Conservation (phyloP, 116 monocot genomes). For the Dioscorea cayenensis region DNA sequence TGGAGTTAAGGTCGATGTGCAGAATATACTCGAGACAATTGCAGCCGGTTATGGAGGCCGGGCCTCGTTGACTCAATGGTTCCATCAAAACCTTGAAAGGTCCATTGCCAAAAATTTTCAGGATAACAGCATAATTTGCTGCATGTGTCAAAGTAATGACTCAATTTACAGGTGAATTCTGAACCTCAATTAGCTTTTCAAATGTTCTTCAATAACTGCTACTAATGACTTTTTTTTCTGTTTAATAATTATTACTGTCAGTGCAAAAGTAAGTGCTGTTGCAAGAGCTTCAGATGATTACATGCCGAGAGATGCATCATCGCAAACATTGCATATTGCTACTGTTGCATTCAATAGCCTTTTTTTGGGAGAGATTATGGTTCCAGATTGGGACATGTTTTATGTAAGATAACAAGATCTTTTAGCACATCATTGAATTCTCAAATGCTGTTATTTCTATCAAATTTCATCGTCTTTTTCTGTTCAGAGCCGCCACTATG, state of each 20-base stretch:
- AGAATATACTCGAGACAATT: slow-evolving; percentile 44
- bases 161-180: slow-evolving; percentile 28
- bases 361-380: slow-evolving; percentile 38
- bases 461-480: background rate
- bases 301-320: slow-evolving; percentile 25
- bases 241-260: slow-evolving; percentile 2
- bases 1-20: slow-evolving; percentile 54
- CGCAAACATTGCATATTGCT: slow-evolving; percentile 46
- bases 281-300: slow-evolving; percentile 51
- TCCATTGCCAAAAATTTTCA: slow-evolving; percentile 34
- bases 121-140: slow-evolving; percentile 41
- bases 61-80: slow-evolving; percentile 22
- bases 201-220: no score
- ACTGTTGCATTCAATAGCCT: slow-evolving; percentile 44
- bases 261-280: slow-evolving; percentile 35
- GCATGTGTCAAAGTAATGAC: slow-evolving; percentile 44
- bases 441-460: background rate
- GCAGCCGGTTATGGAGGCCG: slow-evolving; percentile 26
- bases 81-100: slow-evolving; percentile 33
- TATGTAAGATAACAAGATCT: slow-evolving; percentile 18
- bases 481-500: slow-evolving; percentile 29
- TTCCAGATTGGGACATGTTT: slow-evolving; percentile 64
- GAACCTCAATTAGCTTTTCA: no score
- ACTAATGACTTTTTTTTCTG: no score
- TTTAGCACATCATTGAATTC: background rate